Evolutionary conservation across 2,329 filamentous ascomycete genomes (phyloP), one percentile per base, ranked within the genome.

Genomic region (Penicillium sp.): DNA sequence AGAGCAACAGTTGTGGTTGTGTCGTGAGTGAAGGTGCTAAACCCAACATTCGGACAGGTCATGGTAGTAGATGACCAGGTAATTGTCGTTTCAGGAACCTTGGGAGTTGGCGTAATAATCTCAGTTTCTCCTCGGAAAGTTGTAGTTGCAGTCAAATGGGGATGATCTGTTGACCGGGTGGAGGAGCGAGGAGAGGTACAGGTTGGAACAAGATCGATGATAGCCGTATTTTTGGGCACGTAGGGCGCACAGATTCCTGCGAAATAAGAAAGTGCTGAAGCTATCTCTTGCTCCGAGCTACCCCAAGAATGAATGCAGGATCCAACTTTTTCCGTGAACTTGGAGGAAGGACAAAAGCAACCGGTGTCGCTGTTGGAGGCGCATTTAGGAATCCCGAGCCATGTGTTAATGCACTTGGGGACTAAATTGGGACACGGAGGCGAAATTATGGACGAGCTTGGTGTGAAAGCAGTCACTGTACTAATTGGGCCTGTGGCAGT

Each of bases 391-490:
- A 73, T 60, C 70, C 85, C 83, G 68, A 95, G 77, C 89, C 91
- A 96, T 65, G 91, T 94, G 83, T 92, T 93, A 76, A 97, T 77
- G 81, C 92, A 97, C 69, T 85, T 85, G 58, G 92, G 92, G 37
- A 96, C 87, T 46, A 93, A 82, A 11, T 79, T 75, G 51, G 91
- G 91, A 75, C 85, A 77, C 26, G 65, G 66, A 44, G 68, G 69
- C 4, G 63, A 48, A 28, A 61, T 62, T 56, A 58, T 58, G 28
- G 67, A 59, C 21, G 60, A 52, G 34, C 36, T 54, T 18, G 62
- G 40, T 1, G 6, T 10, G 10, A 29, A 31, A 13, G 49, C 13
- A 14, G 29, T 43, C 7, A 31, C 5, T 2, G 13, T 40, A 6
- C 55, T 33, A 29, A 48, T 26, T 5, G 43, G 2, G n/a, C 37